Conservation (phyloP, 352 stramenopile genomes). For the Discostella stelligera region DNA sequence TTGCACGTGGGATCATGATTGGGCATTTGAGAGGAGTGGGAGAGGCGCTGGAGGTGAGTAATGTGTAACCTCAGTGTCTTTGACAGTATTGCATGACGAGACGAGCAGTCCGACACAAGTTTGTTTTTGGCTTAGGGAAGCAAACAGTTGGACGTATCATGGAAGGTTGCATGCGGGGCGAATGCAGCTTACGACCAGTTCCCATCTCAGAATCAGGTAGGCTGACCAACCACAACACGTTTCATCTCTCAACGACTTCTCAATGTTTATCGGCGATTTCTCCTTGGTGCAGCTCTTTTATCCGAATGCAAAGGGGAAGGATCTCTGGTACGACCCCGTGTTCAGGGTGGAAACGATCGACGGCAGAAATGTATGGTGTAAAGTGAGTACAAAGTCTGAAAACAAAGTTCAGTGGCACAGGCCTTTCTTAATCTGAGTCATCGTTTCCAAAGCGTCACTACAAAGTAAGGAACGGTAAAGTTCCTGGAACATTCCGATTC, state of each 20-base stretch:
- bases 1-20: conserved; percentile 67
- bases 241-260: background rate
- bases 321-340: conserved; percentile 83
- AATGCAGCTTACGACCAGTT: conserved; percentile 83
- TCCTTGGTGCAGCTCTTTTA: conserved; percentile 64
- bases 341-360: conserved; percentile 83
- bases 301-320: conserved; percentile 34
- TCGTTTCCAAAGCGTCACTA: conserved; percentile 33
- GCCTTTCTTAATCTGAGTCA: too few species aligned
- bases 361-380: conserved; percentile 75
- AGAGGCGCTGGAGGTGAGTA: conserved; percentile 19
- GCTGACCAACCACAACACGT: too few species aligned
- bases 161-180: conserved; percentile 78
- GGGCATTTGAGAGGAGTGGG: conserved; percentile 66
- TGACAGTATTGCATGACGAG: background rate
- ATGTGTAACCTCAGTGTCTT: background rate
- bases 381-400: conserved; percentile 32
- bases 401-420: background rate
- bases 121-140: conserved; percentile 9
- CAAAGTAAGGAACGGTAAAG: conserved; percentile 50
- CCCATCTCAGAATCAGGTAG: conserved; percentile 76
- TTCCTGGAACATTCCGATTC: conserved; percentile 65
- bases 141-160: conserved; percentile 55
- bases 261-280: background rate
- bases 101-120: background rate